Evolutionary conservation across 257 asterid genomes (phyloP), one percentile per base, ranked within the genome.

Genomic region (Paraleonurus japonicus): DNA sequence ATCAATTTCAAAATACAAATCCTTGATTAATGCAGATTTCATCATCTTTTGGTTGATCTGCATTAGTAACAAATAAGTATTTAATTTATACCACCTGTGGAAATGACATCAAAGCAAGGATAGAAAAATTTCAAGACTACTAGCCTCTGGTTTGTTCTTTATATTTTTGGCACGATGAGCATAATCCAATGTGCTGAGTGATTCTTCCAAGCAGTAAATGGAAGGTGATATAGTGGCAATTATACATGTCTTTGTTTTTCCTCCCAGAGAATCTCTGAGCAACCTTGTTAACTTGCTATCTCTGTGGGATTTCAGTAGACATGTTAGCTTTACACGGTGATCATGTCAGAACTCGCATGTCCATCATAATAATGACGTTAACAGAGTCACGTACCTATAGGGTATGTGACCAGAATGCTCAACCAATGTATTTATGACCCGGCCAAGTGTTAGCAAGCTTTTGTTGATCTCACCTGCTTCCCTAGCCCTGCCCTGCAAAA

Each of bases 381-480:
- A 74, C 30, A 43, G 22, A 23, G 32, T 39, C 22, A 17, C 6
- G 30, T 78, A 90, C 98, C 98, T 92, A 73, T 92, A 92, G 47
- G 98, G 98, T 73, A 92, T 73, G 73, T 92, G 98, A 75, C 91
- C 96, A 78, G 96, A 90, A 84, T 90, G 98, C 71, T 88, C 99
- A 65, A 89, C 99, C 87, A 95, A 84, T 64, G 99, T 86, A 78
- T 88, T 95, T 81, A 95, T 95, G 67, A 90, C 96, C 67, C 99
- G 95, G 9, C 99, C 99, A 70, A 95, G 98, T 19, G 98, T 95
- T 63, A 95, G 88, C 93, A 95, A 85, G 85, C 99, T 95, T 86
- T 95, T 95, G 89, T 95, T 95, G 77, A 95, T 95, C 78, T 95
- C 99, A 67, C 99, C 99, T 22, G 99, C 99, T 85, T 95, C 99